Evolutionary conservation across 768 basidiomycete genomes (phyloP), one percentile per base, ranked within the genome.

Genomic region (Lactifluus hygrophoroides): DNA sequence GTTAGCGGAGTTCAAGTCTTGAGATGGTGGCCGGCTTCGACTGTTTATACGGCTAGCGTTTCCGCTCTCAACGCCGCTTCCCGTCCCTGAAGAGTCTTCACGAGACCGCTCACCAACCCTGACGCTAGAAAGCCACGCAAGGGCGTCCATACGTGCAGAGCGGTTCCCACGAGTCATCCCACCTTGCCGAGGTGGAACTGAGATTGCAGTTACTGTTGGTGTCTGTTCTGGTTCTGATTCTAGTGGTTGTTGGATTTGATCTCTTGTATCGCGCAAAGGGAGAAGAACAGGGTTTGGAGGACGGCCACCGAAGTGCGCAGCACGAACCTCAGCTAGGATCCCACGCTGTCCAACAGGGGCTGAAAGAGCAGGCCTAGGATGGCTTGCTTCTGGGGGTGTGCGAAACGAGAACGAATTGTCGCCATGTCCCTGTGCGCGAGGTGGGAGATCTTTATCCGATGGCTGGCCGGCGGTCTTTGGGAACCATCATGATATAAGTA

Each of bases 71-170:
- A 65, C 71, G 5, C 74, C 76, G 58, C 81, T 83, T 13, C 77
- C 76, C 3, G 75, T 75, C 16, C 82, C 78, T 5, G 80, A 79
- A 60, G 82, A 85, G 50, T 79, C 80, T 8, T 82, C 80, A 51
- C 80, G 57, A 21, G 57, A 69, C 63, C 69, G 68, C 30, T 75
- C 75, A 8, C 80, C 78, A n/a, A 86, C 82, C 61, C 82, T 86
- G 50, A 91, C 84, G 61, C 77, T 86, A 14, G 84, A 78, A 51
- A 90, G 67, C 90, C 90, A 92, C 2, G 80, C 76, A 40, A 86
- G 72, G 5, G 83, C 75, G 45, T 90, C 85, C 74, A 91, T 80
- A 44, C 76, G 73, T 13, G 77, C 73, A 40, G 74, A 72, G 9
- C 76, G 73, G 43, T 75, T 66, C 4, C 79, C 78, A 16, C 78